Percentiles rank a stretch among this genome's conserved stretches.
Conservation (phyloP, 2,329 filamentous ascomycete species). For the Aureobasidium sp. region DNA sequence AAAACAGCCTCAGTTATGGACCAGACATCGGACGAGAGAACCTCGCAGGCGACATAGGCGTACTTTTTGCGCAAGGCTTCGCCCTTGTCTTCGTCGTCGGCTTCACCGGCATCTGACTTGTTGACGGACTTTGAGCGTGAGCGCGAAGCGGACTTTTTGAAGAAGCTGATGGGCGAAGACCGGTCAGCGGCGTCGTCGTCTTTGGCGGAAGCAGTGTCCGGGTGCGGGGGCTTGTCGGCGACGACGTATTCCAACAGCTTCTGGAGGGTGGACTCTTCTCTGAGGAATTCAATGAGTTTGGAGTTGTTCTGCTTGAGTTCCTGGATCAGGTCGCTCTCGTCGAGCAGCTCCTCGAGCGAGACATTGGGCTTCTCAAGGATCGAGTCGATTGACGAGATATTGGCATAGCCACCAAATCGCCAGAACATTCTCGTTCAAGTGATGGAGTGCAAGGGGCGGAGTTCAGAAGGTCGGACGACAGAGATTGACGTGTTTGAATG, state of each 20-base stretch:
- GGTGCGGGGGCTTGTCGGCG: constrained; percentile 56
- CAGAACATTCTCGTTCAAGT: constrained; percentile 71
- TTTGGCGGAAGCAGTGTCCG: constrained; percentile 27
- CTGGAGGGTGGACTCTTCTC: constrained; percentile 78
- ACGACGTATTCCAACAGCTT: constrained; percentile 86
- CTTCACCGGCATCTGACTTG: constrained; percentile 34
- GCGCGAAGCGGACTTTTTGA: constrained; percentile 37
- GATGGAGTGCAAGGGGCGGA: not conserved
- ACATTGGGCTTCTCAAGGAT: constrained; percentile 95
- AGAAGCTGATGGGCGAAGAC: constrained; percentile 39
- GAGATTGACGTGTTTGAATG: not conserved
- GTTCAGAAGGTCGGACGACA: not conserved
- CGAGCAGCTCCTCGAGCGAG: constrained; percentile 88
- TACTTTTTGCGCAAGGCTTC: constrained; percentile 92
- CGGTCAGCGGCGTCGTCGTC: constrained; percentile 37
- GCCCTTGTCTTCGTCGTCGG: constrained; percentile 58
- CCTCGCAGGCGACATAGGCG: constrained; percentile 86
- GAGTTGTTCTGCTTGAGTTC: constrained; percentile 98
- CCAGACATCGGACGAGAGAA: constrained; percentile 93
- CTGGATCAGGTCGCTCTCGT: constrained; percentile 92
- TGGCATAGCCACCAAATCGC: constrained; percentile 98
- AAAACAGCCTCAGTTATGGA: constrained; percentile 90
- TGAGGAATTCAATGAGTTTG: constrained; percentile 91
- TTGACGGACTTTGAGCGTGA: constrained; percentile 39
- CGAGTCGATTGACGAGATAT: constrained; percentile 91